A percentile compares a stretch with the other conserved stretches of the same genome.
These are phyloP conservation scores for Postia placenta DNA, from an alignment of 768 basidiomycete species.

Conservation along the genomic window DNA sequence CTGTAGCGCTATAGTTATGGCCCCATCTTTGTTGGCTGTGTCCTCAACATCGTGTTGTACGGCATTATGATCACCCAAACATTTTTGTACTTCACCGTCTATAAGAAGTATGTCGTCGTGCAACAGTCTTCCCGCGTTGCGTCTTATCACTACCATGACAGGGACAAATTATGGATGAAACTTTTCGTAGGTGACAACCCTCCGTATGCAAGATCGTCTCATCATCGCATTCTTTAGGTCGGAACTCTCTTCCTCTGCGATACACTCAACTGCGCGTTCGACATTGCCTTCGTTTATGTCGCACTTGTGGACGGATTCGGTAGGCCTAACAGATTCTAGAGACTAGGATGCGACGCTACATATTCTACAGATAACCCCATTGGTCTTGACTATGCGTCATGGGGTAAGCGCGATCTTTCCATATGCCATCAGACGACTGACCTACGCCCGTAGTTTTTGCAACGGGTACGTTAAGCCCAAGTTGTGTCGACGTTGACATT, in stretches of 20 bases:
- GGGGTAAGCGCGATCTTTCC: conserved; percentile 17
- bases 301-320: conserved; percentile 43
- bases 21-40: conserved; percentile 43
- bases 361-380: conserved; percentile 22
- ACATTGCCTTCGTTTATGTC: conserved; percentile 39
- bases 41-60: conserved; percentile 40
- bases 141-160: conserved; percentile 10
- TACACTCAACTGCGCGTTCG: conserved; percentile 40
- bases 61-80: conserved; percentile 45
- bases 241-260: conserved; percentile 39
- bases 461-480: conserved; percentile 30
- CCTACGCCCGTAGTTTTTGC: conserved; percentile 30
- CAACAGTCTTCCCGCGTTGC: background rate
- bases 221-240: conserved; percentile 25
- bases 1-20: conserved; percentile 33
- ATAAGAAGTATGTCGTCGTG: conserved; percentile 26
- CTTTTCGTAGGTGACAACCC: conserved; percentile 29
- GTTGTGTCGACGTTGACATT: too few relatives aligned
- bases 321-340: too few relatives aligned
- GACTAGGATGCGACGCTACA: too few relatives aligned
- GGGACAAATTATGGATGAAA: conserved; percentile 42
- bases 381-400: conserved; percentile 22
- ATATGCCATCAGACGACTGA: background rate
- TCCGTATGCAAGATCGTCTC: background rate
- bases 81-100: conserved; percentile 40